Evolutionary conservation across 2,329 filamentous ascomycete genomes (phyloP).

Genomic region (Kalmusia sp.): DNA sequence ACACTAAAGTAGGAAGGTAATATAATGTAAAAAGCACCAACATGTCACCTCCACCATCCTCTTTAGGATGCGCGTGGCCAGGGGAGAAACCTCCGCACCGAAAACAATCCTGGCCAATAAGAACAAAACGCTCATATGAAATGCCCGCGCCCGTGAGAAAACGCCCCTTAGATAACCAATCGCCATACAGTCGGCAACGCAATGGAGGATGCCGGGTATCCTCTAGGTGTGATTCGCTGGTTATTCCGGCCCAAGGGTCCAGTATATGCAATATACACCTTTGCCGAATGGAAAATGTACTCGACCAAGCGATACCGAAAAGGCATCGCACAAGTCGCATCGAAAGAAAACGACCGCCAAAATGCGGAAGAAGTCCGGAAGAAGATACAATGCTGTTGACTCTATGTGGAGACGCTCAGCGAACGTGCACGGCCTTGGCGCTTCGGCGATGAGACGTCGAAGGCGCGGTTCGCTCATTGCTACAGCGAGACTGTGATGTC

Average conservation of each 20-base stretch:
- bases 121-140: conserved; percentile 9
- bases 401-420: not conserved
- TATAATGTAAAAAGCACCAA: conserved; percentile 26
- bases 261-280: conserved; percentile 16
- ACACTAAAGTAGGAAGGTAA: conserved; percentile 29
- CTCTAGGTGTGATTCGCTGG: conserved; percentile 18
- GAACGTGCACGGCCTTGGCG: not conserved
- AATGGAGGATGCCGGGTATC: conserved; percentile 5
- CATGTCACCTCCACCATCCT: conserved; percentile 22
- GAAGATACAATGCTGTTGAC: not conserved
- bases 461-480: not conserved
- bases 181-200: not conserved
- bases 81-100: conserved; percentile 3
- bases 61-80: conserved; percentile 4
- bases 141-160: conserved; percentile 4
- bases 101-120: conserved; percentile 6
- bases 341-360: conserved; percentile 2
- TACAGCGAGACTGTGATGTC: not conserved
- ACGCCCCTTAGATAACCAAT: conserved; percentile 13
- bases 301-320: conserved; percentile 7
- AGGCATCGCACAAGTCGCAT: not conserved
- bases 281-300: conserved; percentile 12
- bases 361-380: not conserved
- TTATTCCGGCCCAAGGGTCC: conserved; percentile 11
- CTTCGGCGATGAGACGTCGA: not conserved